phyloP scores from a whole-genome alignment of 495 filamentous ascomycete genomes.

The Aspergillus wentii region DNA sequence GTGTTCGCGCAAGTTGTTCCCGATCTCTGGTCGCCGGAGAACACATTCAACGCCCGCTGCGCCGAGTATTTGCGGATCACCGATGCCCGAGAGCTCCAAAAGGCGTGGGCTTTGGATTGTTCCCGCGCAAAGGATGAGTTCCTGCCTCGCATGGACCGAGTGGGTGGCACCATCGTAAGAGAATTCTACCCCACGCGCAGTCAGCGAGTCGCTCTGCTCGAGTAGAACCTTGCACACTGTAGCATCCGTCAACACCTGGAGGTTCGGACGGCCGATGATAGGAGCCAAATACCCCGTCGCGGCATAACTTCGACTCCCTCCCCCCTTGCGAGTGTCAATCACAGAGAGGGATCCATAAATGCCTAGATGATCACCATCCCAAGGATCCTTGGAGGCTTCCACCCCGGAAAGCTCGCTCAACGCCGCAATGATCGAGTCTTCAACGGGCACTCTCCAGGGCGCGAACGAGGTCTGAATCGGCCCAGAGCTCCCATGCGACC shows the following conservation, averaged over 20 bases:
- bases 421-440: neutral
- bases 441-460: neutral
- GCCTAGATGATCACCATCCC: neutral
- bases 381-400: constrained; percentile 10
- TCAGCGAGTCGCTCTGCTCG: constrained; percentile 7
- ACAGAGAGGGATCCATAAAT: constrained; percentile 11
- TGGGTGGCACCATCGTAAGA: constrained; percentile 8
- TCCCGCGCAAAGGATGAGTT: too few species aligned
- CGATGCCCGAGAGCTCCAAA: too few species aligned
- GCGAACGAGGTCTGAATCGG: constrained; percentile 14
- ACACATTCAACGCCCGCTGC: constrained; percentile 27
- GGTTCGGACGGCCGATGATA: constrained; percentile 37
- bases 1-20: constrained; percentile 25
- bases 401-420: constrained; percentile 17
- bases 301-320: constrained; percentile 43
- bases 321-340: constrained; percentile 36
- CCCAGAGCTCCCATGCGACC: constrained; percentile 5
- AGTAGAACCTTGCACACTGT: constrained; percentile 40
- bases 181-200: constrained; percentile 29
- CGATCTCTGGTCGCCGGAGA: constrained; percentile 36
- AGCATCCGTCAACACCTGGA: constrained; percentile 42
- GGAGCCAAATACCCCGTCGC: constrained; percentile 41
- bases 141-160: too few species aligned
- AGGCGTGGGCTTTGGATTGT: too few species aligned
- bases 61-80: too few species aligned